Conservation (phyloP, 345 rosid species). For the Eucalyptus virginea region DNA sequence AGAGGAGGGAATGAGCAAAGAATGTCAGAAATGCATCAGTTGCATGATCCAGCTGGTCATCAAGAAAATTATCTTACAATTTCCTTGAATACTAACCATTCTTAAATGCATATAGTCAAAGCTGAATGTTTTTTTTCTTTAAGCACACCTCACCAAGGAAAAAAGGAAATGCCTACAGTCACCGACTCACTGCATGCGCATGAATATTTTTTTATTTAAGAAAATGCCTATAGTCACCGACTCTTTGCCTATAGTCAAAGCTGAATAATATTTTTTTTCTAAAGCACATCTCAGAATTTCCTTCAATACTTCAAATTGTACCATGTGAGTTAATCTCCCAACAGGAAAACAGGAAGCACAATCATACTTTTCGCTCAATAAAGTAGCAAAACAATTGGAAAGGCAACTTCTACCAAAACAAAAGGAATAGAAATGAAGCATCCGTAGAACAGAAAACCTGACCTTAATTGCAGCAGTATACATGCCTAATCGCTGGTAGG, state of each 20-base stretch:
- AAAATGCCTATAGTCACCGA: not conserved
- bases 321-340: not conserved
- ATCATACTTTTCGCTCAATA: not conserved
- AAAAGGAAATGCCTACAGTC: not conserved
- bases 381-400: not conserved
- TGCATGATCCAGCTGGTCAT: not conserved
- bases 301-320: not conserved
- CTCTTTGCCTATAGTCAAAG: not conserved
- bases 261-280: not conserved
- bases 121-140: not conserved
- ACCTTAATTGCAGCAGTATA: conserved; percentile 95
- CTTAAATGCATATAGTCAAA: not conserved
- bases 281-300: not conserved
- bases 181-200: not conserved
- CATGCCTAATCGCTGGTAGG: conserved; percentile 94
- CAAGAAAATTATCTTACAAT: not conserved
- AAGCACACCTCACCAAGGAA: not conserved
- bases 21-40: not conserved
- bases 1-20: not conserved
- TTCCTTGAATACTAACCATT: not conserved
- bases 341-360: not conserved
- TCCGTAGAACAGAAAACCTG: not conserved
- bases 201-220: not conserved
- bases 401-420: not conserved
- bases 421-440: not conserved